phyloP scores from a whole-genome alignment of 2,329 filamentous ascomycete genomes.

The Penicillium italicum region DNA sequence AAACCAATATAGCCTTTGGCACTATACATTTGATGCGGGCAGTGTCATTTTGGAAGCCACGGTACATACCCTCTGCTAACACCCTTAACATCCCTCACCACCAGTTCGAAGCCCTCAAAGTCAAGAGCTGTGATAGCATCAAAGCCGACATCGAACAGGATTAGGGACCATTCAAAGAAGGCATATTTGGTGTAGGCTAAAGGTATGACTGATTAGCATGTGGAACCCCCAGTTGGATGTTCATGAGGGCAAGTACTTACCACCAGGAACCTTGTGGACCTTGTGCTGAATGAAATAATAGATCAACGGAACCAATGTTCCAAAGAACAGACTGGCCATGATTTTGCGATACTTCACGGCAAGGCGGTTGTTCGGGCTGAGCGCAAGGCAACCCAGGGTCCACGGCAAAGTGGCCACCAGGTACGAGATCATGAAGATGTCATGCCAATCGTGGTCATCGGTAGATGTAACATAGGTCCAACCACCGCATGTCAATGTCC shows the following conservation, averaged over 20 bases:
- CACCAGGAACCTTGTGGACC: conserved; percentile 87
- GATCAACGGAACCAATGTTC: conserved; percentile 80
- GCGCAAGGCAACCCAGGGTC: conserved; percentile 83
- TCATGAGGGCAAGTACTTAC: conserved; percentile 51
- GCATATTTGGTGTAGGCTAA: conserved; percentile 94
- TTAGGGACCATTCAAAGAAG: conserved; percentile 96
- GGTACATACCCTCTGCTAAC: conserved; percentile 97
- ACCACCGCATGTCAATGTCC: conserved; percentile 89
- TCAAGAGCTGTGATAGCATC: conserved; percentile 92
- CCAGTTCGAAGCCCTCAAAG: conserved; percentile 82
- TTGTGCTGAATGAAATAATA: conserved; percentile 99
- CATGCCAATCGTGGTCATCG: conserved; percentile 97
- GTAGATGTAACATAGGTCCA: conserved; percentile 99
- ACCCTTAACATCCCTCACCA: conserved; percentile 84
- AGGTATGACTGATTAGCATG: background rate
- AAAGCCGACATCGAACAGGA: conserved; percentile 92
- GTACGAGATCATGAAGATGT: conserved; percentile 99
- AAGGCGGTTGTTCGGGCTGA: conserved; percentile 78
- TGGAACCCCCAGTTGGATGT: background rate
- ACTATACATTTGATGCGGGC: conserved; percentile 49
- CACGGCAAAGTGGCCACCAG: conserved; percentile 90
- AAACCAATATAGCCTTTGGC: conserved; percentile 41
- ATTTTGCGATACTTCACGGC: conserved; percentile 88
- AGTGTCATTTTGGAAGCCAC: conserved; percentile 82
- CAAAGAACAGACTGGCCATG: conserved; percentile 80